Evolutionary conservation across 805 yeast species (phyloP).

Genomic region (Suhomyces sp.): DNA sequence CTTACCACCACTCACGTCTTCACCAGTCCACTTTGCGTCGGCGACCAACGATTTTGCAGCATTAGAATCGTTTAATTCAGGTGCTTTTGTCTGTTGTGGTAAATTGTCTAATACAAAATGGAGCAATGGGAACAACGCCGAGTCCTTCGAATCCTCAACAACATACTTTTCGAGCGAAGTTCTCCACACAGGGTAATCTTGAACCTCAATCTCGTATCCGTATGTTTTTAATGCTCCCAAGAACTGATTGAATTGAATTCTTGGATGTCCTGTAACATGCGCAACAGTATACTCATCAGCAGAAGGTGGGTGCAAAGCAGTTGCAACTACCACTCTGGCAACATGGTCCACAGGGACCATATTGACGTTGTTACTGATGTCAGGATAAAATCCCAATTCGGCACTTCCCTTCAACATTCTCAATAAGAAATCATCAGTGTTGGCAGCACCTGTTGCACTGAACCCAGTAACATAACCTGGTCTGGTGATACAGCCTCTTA

Average conservation of each 20-base stretch:
- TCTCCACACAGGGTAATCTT: slow-evolving; percentile 80
- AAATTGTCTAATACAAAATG: slow-evolving; percentile 93
- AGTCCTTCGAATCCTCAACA: slow-evolving; percentile 62
- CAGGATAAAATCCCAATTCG: slow-evolving; percentile 83
- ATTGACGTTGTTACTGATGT: slow-evolving; percentile 82
- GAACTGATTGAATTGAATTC: slow-evolving; percentile 77
- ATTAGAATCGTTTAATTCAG: slow-evolving; percentile 87
- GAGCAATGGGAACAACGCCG: slow-evolving; percentile 87
- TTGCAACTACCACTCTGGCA: slow-evolving; percentile 83
- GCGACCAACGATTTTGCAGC: slow-evolving; percentile 65
- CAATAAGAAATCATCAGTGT: slow-evolving; percentile 93
- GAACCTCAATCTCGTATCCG: slow-evolving; percentile 67
- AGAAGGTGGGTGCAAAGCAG: slow-evolving; percentile 74
- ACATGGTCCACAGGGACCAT: slow-evolving; percentile 99
- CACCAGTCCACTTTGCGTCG: slow-evolving; percentile 64
- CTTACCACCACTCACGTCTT: slow-evolving; percentile 64
- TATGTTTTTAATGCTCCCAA: slow-evolving; percentile 61
- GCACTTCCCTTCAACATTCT: slow-evolving; percentile 94
- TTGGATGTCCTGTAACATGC: slow-evolving; percentile 97
- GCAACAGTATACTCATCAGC: slow-evolving; percentile 63
- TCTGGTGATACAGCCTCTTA: slow-evolving; percentile 84
- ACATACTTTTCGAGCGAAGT: slow-evolving; percentile 72
- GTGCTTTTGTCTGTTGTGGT: slow-evolving; percentile 90
- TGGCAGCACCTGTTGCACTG: slow-evolving; percentile 79
- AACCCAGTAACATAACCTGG: slow-evolving; percentile 97